Evolutionary conservation across 2,329 filamentous ascomycete genomes (phyloP), one percentile per base, ranked within the genome.

Genomic region (Colletotrichum limetticola): DNA sequence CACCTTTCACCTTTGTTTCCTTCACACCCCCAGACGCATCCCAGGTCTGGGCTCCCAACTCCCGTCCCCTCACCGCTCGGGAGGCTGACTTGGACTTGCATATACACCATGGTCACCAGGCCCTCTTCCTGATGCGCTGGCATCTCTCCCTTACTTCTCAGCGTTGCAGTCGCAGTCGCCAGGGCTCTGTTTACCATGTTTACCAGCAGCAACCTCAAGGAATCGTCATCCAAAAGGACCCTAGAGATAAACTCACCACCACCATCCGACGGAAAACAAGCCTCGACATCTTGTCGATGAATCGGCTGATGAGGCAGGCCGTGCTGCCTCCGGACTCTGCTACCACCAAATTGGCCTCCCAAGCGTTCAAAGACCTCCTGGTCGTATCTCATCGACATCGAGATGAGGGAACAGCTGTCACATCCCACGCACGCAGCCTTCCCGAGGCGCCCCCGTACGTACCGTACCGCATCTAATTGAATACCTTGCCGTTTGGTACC

Each of bases 71-170:
- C 71, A 74, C 71, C 71, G 71, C 71, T 66, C 67, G 67, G 55
- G 32, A 58, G 71, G 71, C 71, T 74, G 71, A 74, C 71, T 74
- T 74, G 71, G 69, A 66, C 70, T 60, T 74, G 73, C 73, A 74
- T 74, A 66, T 63, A 61, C 70, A 65, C 65, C 57, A 61, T 66
- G 70, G 73, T 74, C 73, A 74, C 73, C 73, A 57, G 70, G 73
- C 28, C 60, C 42, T 26, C 55, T 73, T 49, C 3, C 65, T 73
- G 73, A 74, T 74, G 73, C 22, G 73, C 32, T 74, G 73, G 65
- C 73, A 74, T 67, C 16, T 62, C 66, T 42, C 73, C 53, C 65
- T 68, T 65, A 24, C 61, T 37, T 65, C 62, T 24, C 63, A 61
- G 59, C 71, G 60, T 72, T 52, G 58, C 61, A 64, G 61, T 68